Evolutionary conservation across 2,329 filamentous ascomycete species (phyloP), one percentile per base, ranked within the genome.

Genomic region (Lecanosticta acicola): DNA sequence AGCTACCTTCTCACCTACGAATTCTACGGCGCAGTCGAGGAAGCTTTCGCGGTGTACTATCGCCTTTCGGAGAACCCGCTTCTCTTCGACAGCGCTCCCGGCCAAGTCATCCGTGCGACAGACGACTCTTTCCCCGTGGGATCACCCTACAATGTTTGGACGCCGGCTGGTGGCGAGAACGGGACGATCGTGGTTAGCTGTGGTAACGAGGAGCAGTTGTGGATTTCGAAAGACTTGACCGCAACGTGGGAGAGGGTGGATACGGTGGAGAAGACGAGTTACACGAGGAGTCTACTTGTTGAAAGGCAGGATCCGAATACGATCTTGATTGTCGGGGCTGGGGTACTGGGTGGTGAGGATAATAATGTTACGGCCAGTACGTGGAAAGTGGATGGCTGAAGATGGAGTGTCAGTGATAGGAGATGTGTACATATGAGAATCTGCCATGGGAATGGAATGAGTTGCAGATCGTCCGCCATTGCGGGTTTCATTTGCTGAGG

Each of bases 1-100:
- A 67, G 78, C 57, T 85, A 75, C 64, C 77, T 87, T 58, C 78
- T 81, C 68, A 73, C 75, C 4, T 84, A 84, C 62, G 82, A 85
- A 61, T 80, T 77, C 52, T 78, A 78, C 40, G 75, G 75, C 55
- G 58, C 70, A 38, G 66, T 66, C 0, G 63, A 64, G 17, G 61
- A 56, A 32, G 55, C 63, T 5, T 78, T 77, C 62, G 73, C 76
- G 2, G 65, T 78, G 13, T 75, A 75, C 67, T 79, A 73, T 66
- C 73, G 73, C 42, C 68, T 78, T 43, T 65, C 68, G 3, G 56
- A 60, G 4, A 64, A 74, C 48, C 75, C 76, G 0, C 66, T 71
- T 47, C 62, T 66, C 16, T 78, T 78, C 57, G 63, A 68, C 42
- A 55, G 64, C 3, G 68, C 65, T 3, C 59, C 32, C 2, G 70